Evolutionary conservation across 805 yeast species (phyloP).

Genomic region (Cyberlindnera xylosilytica): DNA sequence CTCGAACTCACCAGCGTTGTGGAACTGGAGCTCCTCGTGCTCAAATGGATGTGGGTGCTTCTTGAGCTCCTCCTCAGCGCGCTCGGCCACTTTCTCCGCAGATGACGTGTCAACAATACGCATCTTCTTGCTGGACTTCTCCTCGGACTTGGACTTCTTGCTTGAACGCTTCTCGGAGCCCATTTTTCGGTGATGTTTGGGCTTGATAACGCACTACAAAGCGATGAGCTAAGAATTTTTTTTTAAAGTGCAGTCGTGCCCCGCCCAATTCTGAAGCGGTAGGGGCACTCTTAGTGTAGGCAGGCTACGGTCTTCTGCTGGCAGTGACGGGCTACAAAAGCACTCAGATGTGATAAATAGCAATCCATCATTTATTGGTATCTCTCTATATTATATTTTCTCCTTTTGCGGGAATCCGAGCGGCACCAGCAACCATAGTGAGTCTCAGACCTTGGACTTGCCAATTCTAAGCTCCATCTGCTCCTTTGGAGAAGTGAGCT

Average conservation of each 20-base stretch:
- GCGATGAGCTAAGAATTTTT: not conserved
- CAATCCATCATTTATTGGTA: too few species aligned
- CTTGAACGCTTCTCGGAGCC: constrained; percentile 13
- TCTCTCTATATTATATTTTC: too few species aligned
- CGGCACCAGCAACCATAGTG: too few species aligned
- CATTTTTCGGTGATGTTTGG: constrained; percentile 5
- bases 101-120: constrained; percentile 47
- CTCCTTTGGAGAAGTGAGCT: not conserved
- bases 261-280: too few species aligned
- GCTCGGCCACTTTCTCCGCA: constrained; percentile 66
- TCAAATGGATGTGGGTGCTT: constrained; percentile 44
- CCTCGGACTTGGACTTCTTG: constrained; percentile 21
- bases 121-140: constrained; percentile 47
- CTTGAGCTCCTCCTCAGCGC: constrained; percentile 52
- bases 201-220: too few species aligned
- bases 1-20: constrained; percentile 65
- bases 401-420: too few species aligned
- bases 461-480: not conserved
- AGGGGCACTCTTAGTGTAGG: too few species aligned
- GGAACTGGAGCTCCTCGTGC: constrained; percentile 41
- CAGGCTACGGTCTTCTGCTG: too few species aligned
- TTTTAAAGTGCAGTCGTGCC: too few species aligned
- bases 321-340: too few species aligned
- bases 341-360: too few species aligned
- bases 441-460: too few species aligned